phyloP scores from a whole-genome alignment of 108 stramenopile genomes.

The Cylindrotheca fusiformis region DNA sequence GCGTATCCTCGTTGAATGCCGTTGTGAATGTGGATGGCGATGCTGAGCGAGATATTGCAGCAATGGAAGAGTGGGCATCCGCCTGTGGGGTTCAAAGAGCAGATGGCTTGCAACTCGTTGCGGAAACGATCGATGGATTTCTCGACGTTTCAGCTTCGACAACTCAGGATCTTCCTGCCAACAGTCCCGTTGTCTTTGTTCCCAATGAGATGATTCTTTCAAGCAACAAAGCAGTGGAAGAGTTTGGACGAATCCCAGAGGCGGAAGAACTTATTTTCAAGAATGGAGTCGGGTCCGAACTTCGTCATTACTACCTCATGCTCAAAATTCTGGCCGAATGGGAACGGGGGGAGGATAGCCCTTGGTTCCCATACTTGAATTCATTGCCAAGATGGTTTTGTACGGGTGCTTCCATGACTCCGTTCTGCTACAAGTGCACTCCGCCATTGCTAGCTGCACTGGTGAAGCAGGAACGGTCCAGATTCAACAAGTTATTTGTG shows the following conservation, averaged over 20 bases:
- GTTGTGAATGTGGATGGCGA: too few species aligned
- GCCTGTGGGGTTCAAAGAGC: conserved; percentile 39
- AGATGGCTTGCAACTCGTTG: conserved; percentile 35
- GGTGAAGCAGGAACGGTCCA: conserved; percentile 14
- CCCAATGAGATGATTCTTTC: conserved; percentile 46
- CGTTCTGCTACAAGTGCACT: conserved; percentile 24
- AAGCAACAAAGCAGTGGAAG: conserved; percentile 30
- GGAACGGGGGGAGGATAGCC: conserved; percentile 38
- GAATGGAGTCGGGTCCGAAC: neutral
- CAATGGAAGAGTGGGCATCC: conserved; percentile 44
- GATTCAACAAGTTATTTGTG: conserved; percentile 13
- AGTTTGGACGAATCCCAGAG: conserved; percentile 39
- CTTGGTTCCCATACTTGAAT: conserved; percentile 51
- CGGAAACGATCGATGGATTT: conserved; percentile 15
- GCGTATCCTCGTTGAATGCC: too few species aligned
- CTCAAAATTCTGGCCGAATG: conserved; percentile 53
- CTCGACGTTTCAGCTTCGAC: conserved; percentile 20
- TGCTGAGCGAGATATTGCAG: conserved; percentile 36
- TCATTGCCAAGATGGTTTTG: conserved; percentile 46
- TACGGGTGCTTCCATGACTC: conserved; percentile 41
- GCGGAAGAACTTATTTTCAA: conserved; percentile 28
- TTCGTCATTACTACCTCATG: conserved; percentile 41
- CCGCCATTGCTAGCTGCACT: conserved; percentile 24
- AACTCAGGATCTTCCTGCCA: conserved; percentile 39
- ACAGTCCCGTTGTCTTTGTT: conserved; percentile 33